These are phyloP conservation scores for Psilocybe cyanescens DNA, from an alignment of 768 basidiomycete species.

Conservation along the genomic window DNA sequence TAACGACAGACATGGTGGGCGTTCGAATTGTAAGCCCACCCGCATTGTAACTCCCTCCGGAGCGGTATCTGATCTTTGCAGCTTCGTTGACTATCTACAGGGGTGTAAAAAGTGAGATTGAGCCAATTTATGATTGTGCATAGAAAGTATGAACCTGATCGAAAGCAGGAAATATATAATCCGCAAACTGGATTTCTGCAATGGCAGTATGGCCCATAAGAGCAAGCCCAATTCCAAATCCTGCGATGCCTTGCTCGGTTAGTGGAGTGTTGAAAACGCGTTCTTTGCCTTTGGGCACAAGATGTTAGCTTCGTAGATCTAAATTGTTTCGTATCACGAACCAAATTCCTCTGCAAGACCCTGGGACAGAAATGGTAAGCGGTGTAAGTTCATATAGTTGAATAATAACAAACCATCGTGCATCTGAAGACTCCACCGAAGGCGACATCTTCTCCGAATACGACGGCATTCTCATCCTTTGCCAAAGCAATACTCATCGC, in stretches of 20 bases:
- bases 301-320: background rate
- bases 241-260: constrained; percentile 92
- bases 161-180: constrained; percentile 94
- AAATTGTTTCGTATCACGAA: constrained; percentile 23
- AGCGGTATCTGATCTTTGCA: constrained; percentile 90
- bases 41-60: constrained; percentile 82
- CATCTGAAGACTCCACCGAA: constrained; percentile 96
- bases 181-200: constrained; percentile 90
- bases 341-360: constrained; percentile 94
- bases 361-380: constrained; percentile 36
- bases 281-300: constrained; percentile 65
- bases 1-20: constrained; percentile 87
- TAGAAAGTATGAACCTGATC: constrained; percentile 66
- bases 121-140: background rate
- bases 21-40: constrained; percentile 83
- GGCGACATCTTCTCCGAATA: constrained; percentile 91
- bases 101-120: background rate
- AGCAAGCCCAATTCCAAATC: constrained; percentile 91
- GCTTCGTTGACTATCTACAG: constrained; percentile 92
- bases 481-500: constrained; percentile 85
- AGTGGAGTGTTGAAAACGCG: constrained; percentile 96
- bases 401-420: constrained; percentile 67
- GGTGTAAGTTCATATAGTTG: background rate
- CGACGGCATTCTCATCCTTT: constrained; percentile 86
- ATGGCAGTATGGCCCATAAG: constrained; percentile 95